Base-by-base conservation (phyloP, 495 filamentous ascomycete species). In the Penicillium macrosclerotiorum region DNA sequence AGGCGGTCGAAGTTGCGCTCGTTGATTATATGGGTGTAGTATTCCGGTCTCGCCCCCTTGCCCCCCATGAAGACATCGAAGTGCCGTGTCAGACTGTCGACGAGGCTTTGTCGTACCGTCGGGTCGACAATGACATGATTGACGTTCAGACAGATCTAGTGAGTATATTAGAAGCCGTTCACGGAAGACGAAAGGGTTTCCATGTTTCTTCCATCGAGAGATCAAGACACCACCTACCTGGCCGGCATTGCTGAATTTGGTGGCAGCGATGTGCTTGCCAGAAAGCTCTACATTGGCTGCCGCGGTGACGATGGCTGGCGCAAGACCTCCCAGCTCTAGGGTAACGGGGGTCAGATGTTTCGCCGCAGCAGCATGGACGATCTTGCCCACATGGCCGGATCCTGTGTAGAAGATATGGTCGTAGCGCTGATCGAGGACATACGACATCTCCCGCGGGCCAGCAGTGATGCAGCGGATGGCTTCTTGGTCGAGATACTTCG, bases 391-490 rank as follows among this genome's bases (percentile, higher is more conserved):
- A n/a, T 55, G 65, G 0, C 69, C 63, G 36, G 75, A 80, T 25
- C 91, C 91, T 11, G 91, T 96, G 67, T 91, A 96, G 67, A 93
- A 90, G 44, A 96, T 90, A 69, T 94, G 93, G 61, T 90, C 88
- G 82, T 86, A 96, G 57, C 90, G 91, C 55, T 86, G 76, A 42
- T 88, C 75, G 8, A 96, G 73, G 13, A 96, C 69, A 8, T 80
- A 77, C 4, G 78, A 82, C 8, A 85, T 89, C 73, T 94, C 89
- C 8, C 80, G 72, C 12, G 91, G 60, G 4, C 73, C 81, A 35
- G 90, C 91, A 57, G 90, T 87, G 42, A 95, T 76, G 42, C 88
- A 77, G 11, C 74, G 69, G 50, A 87, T 89, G 30, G 80, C 79
- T 27, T 69, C 69, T 8, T 67, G 71, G 58, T 95, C 91, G 23